Evolutionary conservation across 805 yeast genomes (phyloP).

Genomic region (Yarrowia sp.): DNA sequence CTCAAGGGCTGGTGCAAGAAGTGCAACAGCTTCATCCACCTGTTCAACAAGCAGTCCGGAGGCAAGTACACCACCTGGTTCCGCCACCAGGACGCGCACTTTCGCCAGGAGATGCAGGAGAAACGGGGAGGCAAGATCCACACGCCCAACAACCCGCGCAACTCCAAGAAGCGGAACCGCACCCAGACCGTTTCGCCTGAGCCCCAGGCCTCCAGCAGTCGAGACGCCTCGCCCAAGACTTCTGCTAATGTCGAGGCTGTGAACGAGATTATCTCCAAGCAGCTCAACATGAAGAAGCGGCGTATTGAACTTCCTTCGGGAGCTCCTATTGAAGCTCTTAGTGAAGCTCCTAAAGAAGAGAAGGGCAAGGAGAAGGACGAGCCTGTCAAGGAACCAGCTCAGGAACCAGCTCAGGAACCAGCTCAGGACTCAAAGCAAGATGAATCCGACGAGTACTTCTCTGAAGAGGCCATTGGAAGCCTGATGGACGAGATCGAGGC

Average conservation of each 20-base stretch:
- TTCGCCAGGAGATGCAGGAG: background rate
- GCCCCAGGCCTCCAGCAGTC: background rate
- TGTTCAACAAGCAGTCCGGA: background rate
- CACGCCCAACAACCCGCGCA: background rate
- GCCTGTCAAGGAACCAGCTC: background rate
- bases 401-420: background rate
- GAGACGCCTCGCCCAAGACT: too few species aligned
- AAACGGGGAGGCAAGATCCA: background rate
- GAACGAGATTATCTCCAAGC: background rate
- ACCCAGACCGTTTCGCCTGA: too few species aligned
- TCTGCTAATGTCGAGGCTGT: background rate
- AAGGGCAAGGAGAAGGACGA: background rate
- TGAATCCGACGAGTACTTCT: background rate
- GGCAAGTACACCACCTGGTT: background rate
- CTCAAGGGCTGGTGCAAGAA: background rate
- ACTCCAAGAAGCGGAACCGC: background rate
- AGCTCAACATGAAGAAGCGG: background rate
- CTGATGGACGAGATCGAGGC: background rate
- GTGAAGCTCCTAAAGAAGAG: too few species aligned
- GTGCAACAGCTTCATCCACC: background rate
- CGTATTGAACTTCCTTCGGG: too few species aligned
- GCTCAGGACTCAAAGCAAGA: background rate
- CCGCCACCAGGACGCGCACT: background rate
- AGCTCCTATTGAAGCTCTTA: too few species aligned
- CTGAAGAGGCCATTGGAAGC: background rate